Evolutionary conservation across 306 rosid genomes (phyloP).

Genomic region (Cicer bijugum): DNA sequence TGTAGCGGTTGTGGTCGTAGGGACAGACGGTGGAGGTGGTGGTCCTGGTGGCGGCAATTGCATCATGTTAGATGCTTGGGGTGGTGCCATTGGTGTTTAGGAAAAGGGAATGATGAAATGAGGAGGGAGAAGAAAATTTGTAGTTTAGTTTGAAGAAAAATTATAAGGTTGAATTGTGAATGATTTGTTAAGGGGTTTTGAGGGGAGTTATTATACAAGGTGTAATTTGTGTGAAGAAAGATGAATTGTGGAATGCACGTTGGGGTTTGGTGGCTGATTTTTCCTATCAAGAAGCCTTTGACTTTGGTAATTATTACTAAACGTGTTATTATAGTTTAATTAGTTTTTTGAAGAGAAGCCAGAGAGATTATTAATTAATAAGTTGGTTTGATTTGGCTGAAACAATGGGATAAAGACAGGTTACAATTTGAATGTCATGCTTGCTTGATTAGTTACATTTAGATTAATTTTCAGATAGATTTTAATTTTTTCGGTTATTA

Average conservation of each 20-base stretch:
- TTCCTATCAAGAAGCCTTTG: neutral
- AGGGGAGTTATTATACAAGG: conserved; percentile 14
- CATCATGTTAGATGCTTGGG: neutral
- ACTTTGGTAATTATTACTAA: conserved; percentile 30
- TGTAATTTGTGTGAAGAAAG: conserved; percentile 40
- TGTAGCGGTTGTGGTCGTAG: accelerated
- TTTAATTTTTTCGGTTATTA: too few species aligned
- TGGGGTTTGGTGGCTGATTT: conserved; percentile 33
- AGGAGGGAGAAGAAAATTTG: neutral
- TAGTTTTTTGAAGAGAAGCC: conserved; percentile 13
- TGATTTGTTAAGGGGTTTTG: conserved; percentile 4
- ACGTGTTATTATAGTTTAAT: conserved; percentile 8
- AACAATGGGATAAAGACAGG: conserved; percentile 32
- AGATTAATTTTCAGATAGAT: neutral
- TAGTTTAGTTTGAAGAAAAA: conserved; percentile 27
- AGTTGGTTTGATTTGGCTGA: conserved; percentile 34
- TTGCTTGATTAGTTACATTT: conserved; percentile 6
- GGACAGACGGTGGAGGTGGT: neutral
- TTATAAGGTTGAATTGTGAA: neutral
- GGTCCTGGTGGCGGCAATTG: neutral
- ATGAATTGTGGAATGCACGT: conserved; percentile 48
- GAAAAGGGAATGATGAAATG: neutral
- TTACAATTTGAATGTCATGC: neutral
- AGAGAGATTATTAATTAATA: neutral
- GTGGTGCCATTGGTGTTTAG: conserved; percentile 29